Evolutionary conservation across 2,329 filamentous ascomycete species (phyloP), one percentile per base, ranked within the genome.

Genomic region (Fonsecaea pedrosoi): DNA sequence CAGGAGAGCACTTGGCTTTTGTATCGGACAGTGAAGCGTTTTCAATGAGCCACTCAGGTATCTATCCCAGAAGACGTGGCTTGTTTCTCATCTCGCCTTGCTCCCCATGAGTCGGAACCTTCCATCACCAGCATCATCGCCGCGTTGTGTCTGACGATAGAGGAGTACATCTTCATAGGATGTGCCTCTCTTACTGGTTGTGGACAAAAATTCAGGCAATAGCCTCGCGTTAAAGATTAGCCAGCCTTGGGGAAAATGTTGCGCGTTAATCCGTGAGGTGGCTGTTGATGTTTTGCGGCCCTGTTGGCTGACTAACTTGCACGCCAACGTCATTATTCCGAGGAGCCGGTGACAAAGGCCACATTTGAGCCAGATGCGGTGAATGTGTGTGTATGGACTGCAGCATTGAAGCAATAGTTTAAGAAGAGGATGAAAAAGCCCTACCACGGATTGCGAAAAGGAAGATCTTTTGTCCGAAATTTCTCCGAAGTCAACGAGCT

Each of bases 141-240:
- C 21, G 45, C 18, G 21, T 12, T 6, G 15, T 12, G 5, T 15
- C 21, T 6, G 2, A 13, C 25, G 9, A 50, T 50, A 5, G 18
- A 50, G 25, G 45, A 21, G 7, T 50, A 21, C 45, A 30, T 50
- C 8, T 50, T 12, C 54, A 54, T 13, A 18, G 18, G 21, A 55
- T 34, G 4, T 55, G 25, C 35, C n/a, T 56, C 18, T 35, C 4
- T 56, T 25, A 45, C 54, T 62, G 54, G 62, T 54, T 50, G 15
- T 56, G 64, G 64, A n/a, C 59, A 62, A 62, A 62, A 34, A 58
- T 58, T 62, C 53, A 62, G 60, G 53, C 64, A 66, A 66, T 66
- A 42, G 25, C 35, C 34, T 21, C 21, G 64, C 6, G 34, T 35
- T 10, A 66, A 66, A 54, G 48, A 55, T 66, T 66, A 62, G 38